Evolutionary conservation across 129 eudicot species (phyloP).

Genomic region (Centaurea solstitialis): DNA sequence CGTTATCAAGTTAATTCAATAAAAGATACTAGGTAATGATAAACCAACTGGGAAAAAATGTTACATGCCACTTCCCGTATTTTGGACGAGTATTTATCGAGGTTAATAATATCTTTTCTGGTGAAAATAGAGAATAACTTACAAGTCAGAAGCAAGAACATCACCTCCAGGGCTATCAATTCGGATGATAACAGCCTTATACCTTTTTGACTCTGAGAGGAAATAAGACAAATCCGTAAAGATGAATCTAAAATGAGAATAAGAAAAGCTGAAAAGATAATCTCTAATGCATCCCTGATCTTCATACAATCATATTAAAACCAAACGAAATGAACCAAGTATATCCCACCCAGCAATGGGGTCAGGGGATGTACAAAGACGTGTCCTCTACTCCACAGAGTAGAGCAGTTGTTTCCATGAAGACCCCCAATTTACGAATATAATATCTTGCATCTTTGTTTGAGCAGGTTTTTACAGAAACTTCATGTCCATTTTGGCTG

Average conservation of each 20-base stretch:
- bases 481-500: not conserved
- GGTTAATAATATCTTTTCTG: not conserved
- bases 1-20: too few species aligned
- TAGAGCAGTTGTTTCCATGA: too few species aligned
- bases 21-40: not conserved
- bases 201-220: slow-evolving; percentile 68
- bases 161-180: slow-evolving; percentile 98
- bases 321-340: not conserved
- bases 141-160: slow-evolving; percentile 86
- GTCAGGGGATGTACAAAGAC: too few species aligned
- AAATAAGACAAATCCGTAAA: slow-evolving; percentile 5
- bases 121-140: slow-evolving; percentile 40
- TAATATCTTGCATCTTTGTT: too few species aligned
- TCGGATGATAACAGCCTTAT: slow-evolving; percentile 77
- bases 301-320: not conserved
- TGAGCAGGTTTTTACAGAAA: not conserved
- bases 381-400: too few species aligned
- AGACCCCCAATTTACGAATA: too few species aligned
- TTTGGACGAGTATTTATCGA: not conserved
- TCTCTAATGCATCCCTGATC: not conserved
- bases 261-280: not conserved
- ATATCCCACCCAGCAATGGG: too few species aligned
- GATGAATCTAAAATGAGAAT: not conserved
- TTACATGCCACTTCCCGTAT: not conserved
- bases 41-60: not conserved